Evolutionary conservation across 106 monocot genomes (phyloP).

Genomic region (Dendrobium chrysotoxum): DNA sequence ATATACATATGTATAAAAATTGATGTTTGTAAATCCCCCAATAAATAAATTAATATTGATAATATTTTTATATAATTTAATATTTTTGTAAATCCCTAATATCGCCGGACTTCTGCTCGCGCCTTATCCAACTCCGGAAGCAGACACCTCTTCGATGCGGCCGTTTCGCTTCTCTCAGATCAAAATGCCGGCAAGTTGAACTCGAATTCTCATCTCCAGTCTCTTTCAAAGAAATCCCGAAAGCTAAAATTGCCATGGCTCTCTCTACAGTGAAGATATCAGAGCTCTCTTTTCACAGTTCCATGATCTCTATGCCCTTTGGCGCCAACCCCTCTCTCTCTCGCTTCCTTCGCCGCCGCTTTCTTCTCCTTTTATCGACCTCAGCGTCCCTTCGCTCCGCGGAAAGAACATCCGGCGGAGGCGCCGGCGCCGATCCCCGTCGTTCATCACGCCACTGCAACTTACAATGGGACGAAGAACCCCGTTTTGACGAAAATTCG

Average conservation of each 20-base stretch:
- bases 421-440: not conserved
- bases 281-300: slow-evolving; percentile 10
- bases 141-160: not conserved
- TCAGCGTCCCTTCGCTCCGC: slow-evolving; percentile 1
- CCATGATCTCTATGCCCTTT: not conserved
- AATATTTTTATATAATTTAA: no score
- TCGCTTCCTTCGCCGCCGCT: not conserved
- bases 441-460: not conserved
- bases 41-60: no score
- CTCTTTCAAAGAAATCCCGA: not conserved
- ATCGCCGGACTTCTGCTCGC: no score
- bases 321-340: not conserved
- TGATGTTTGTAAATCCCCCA: no score
- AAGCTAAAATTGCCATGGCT: slow-evolving; percentile 1
- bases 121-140: not conserved
- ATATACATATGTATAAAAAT: no score
- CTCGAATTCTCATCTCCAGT: not conserved
- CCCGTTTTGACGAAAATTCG: not conserved
- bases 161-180: not conserved
- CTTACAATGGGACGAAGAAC: not conserved
- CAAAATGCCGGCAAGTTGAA: not conserved
- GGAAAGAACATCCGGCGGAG: not conserved
- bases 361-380: not conserved
- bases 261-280: slow-evolving; percentile 6
- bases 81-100: no score